Conservation (phyloP, 208 protist genomes). For the Phytomonas sp. region DNA sequence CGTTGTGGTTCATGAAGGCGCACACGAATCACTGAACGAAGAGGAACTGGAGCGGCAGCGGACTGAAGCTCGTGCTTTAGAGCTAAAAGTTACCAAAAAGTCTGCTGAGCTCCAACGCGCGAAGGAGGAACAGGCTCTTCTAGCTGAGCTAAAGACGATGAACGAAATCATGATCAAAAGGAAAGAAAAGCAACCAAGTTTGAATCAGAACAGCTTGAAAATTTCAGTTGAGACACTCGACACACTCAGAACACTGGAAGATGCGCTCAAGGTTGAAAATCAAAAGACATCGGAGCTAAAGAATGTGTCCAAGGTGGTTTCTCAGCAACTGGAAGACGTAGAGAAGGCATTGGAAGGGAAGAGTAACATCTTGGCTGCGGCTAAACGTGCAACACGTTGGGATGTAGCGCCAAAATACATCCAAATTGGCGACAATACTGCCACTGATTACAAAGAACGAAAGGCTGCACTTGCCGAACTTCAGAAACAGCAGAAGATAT, state of each 20-base stretch:
- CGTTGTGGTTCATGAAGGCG: constrained; percentile 33
- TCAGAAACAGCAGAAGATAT: constrained; percentile 37
- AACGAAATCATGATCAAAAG: constrained; percentile 64
- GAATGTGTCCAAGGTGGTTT: constrained; percentile 31
- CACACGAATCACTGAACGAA: constrained; percentile 16
- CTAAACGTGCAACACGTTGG: constrained; percentile 57
- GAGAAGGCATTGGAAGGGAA: constrained; percentile 49
- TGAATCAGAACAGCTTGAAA: constrained; percentile 23
- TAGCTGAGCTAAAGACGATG: constrained; percentile 62
- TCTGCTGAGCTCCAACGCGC: constrained; percentile 70
- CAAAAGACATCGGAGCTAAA: constrained; percentile 49
- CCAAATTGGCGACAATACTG: constrained; percentile 9
- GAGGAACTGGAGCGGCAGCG: constrained; percentile 44
- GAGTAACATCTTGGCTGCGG: constrained; percentile 26
- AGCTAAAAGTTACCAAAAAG: constrained; percentile 57
- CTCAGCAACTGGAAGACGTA: constrained; percentile 42
- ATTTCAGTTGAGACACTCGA: constrained; percentile 51
- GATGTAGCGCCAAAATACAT: constrained; percentile 21
- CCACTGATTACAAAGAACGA: constrained; percentile 41
- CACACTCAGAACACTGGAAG: constrained; percentile 51
- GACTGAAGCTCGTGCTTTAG: constrained; percentile 46
- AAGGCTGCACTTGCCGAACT: constrained; percentile 24
- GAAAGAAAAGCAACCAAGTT: neutral
- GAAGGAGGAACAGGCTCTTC: constrained; percentile 67
- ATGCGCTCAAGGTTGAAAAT: constrained; percentile 66